phyloP scores from a whole-genome alignment of 768 basidiomycete genomes.

The Trametes punicea region DNA sequence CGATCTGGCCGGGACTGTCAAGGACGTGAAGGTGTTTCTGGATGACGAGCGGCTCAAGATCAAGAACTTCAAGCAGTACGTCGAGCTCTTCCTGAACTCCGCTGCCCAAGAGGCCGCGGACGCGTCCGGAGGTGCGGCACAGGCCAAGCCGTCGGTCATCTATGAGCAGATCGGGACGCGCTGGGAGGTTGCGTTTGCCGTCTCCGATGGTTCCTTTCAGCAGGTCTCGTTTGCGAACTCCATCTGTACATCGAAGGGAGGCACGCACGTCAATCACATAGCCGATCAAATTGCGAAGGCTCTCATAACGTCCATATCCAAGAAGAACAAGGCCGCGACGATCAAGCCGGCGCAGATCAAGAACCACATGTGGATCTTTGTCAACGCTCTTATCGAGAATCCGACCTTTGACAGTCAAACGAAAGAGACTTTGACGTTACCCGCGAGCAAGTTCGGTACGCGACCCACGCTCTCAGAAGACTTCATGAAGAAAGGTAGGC shows the following conservation, averaged over 20 bases:
- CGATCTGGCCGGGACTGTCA: slow-evolving; percentile 95
- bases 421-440: slow-evolving; percentile 90
- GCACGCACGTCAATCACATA: slow-evolving; percentile 84
- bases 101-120: slow-evolving; percentile 67
- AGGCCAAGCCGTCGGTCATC: slow-evolving; percentile 71
- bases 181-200: slow-evolving; percentile 94
- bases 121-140: slow-evolving; percentile 73
- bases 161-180: slow-evolving; percentile 78
- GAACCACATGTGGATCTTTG: slow-evolving; percentile 98
- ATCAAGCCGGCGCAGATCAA: slow-evolving; percentile 93
- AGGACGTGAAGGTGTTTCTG: slow-evolving; percentile 88
- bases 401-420: slow-evolving; percentile 99
- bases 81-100: slow-evolving; percentile 87
- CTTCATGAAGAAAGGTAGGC: slow-evolving; percentile 90
- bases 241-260: slow-evolving; percentile 94
- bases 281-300: slow-evolving; percentile 88
- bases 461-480: slow-evolving; percentile 85
- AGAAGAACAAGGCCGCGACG: slow-evolving; percentile 97
- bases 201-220: slow-evolving; percentile 89
- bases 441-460: slow-evolving; percentile 84
- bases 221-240: slow-evolving; percentile 98
- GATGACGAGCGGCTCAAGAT: slow-evolving; percentile 91
- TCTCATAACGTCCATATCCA: slow-evolving; percentile 75
- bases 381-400: slow-evolving; percentile 94
- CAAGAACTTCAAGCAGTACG: slow-evolving; percentile 96